Conservation (phyloP, 164 flowering plant species). For the Akebia trifoliata region DNA sequence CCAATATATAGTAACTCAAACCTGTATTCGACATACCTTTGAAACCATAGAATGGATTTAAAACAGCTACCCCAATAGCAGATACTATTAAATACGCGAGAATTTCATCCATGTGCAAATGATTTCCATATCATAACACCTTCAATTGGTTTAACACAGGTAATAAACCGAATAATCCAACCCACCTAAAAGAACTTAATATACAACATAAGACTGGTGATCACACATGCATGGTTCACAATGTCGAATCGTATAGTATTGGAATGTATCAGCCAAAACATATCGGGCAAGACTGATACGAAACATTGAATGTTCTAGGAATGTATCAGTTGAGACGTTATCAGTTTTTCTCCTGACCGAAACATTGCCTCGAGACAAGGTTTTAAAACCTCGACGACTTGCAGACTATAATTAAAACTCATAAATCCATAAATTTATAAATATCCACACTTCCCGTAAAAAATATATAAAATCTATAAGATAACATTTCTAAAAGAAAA, state of each 20-base stretch:
- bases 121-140: neutral
- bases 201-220: neutral
- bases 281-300: too few species aligned
- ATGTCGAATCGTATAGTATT: too few species aligned
- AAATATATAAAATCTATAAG: neutral
- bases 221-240: neutral
- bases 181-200: neutral
- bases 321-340: too few species aligned
- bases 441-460: neutral
- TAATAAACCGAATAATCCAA: neutral
- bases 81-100: neutral
- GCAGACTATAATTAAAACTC: neutral
- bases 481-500: neutral
- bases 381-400: too few species aligned
- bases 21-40: too few species aligned
- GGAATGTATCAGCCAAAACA: too few species aligned
- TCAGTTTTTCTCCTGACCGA: too few species aligned
- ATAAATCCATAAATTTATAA: neutral
- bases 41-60: neutral
- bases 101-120: neutral
- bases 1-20: neutral
- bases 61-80: neutral
- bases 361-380: too few species aligned
- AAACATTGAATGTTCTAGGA: too few species aligned
- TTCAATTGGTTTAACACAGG: neutral